Evolutionary conservation across 139 green algal species (phyloP).

Genomic region (Astrephomene gubernaculifera): DNA sequence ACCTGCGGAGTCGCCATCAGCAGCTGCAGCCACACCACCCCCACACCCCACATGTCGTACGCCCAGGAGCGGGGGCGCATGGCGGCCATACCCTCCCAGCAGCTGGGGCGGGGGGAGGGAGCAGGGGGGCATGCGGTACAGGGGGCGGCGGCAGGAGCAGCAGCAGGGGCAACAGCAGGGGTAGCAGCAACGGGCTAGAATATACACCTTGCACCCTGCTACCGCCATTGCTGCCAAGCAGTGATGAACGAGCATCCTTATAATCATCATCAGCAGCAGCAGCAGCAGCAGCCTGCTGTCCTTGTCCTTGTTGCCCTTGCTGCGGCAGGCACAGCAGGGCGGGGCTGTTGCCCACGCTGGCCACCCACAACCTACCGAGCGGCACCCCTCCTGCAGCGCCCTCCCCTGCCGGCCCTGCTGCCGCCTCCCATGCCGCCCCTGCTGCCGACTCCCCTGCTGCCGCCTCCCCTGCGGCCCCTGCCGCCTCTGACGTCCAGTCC

Average conservation of each 20-base stretch:
- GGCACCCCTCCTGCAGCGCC: neutral
- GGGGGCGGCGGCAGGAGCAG: no score
- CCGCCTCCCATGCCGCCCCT: no score
- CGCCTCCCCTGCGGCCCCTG: neutral
- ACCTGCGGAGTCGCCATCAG: conserved; percentile 77
- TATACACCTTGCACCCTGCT: no score
- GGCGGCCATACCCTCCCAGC: conserved; percentile 47
- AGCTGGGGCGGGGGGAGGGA: no score
- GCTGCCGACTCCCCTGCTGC: neutral
- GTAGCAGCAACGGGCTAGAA: no score
- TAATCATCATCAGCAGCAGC: neutral
- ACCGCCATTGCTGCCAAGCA: neutral
- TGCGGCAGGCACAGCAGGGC: conserved; percentile 55
- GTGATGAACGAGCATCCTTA: neutral
- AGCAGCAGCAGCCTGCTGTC: neutral
- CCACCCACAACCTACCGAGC: conserved; percentile 38
- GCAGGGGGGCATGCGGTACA: no score
- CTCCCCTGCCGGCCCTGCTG: neutral
- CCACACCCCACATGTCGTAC: conserved; percentile 80
- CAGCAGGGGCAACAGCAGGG: no score
- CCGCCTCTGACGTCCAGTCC: neutral
- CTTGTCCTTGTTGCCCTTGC: no score
- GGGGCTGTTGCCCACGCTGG: conserved; percentile 62
- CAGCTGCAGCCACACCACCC: conserved; percentile 83
- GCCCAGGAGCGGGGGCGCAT: conserved; percentile 51